Base-by-base conservation (phyloP, 192 early-diverging fungal genomes). In the Rhizophagus clarus region DNA sequence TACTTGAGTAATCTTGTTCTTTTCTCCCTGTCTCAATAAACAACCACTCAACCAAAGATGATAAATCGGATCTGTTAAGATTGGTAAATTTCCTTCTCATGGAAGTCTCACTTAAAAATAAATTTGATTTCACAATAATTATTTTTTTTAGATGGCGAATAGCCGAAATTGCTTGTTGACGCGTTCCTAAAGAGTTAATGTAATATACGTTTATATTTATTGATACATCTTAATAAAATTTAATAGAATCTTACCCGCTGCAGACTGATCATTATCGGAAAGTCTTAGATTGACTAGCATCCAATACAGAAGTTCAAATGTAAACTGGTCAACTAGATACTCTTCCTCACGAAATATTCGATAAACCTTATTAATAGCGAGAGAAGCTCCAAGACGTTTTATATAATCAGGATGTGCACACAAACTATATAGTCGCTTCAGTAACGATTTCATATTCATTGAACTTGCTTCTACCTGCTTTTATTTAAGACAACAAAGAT, bases 351-450 rank as follows among this genome's bases (percentile, higher is more conserved):
- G 87, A 70, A 91, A 91, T 20, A 88, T 61, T 26, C 88, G 84
- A 77, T 95, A 95, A 32, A 95, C 91, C 11, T 88, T 77, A 79
- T 93, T 94, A 70, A 95, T 88, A 22, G 89, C 88, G 15, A 95
- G 69, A 5, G 94, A 81, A 1, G 93, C 92, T 1, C 92, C 92
- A 28, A 93, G 81, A 9, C 94, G 84, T 47, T 94, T 95, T 31
- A 88, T 45, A 3, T 90, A 73, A 63, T 83, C 92, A 20, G 88
- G 83, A 73, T 95, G 91, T 3, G 88, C 80, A 29, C 89, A 87
- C 0, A 93, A 81, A n/a, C 83, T 85, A 80, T 91, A 93, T 5
- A 95, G 34, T 0, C 94, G 83, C 47, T 92, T 94, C 45, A 92
- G n/a, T 49, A 95, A 71, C 1, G 91, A 92, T 66, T 94, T 93